phyloP scores from a whole-genome alignment of 352 stramenopile species.

The Globisporangium paddicum region DNA sequence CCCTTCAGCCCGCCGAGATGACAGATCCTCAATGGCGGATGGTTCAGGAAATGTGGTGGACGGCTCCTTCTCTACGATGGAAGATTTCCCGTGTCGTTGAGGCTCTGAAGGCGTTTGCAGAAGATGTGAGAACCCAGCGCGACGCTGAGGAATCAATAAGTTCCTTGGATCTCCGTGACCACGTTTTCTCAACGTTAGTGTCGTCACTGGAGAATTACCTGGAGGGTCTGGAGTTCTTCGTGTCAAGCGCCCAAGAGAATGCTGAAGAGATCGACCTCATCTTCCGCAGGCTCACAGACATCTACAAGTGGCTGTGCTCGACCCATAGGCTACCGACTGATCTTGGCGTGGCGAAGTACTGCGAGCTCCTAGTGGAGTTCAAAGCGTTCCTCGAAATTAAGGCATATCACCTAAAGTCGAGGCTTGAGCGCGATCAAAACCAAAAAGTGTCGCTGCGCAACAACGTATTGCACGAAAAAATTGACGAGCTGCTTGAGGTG shows the following conservation, averaged over 20 bases:
- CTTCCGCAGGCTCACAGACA: not conserved
- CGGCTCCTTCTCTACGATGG: not conserved
- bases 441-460: not conserved
- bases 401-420: not conserved
- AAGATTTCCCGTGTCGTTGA: constrained; percentile 7
- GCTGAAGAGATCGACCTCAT: not conserved
- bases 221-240: not conserved
- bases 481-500: not conserved
- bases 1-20: not conserved
- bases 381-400: not conserved
- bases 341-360: not conserved
- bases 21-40: constrained; percentile 1
- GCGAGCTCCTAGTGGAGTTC: not conserved
- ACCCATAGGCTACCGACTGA: not conserved
- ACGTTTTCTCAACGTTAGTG: not conserved
- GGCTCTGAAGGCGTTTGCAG: constrained; percentile 4
- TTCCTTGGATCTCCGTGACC: not conserved
- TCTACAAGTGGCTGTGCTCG: not conserved
- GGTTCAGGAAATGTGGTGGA: constrained; percentile 10
- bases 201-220: not conserved
- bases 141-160: not conserved
- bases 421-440: not conserved
- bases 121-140: not conserved
- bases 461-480: not conserved
- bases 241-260: not conserved